These are phyloP conservation scores for Mucor lusitanicus DNA, from an alignment of 371 early-diverging fungal genomes.

Conservation along the genomic window DNA sequence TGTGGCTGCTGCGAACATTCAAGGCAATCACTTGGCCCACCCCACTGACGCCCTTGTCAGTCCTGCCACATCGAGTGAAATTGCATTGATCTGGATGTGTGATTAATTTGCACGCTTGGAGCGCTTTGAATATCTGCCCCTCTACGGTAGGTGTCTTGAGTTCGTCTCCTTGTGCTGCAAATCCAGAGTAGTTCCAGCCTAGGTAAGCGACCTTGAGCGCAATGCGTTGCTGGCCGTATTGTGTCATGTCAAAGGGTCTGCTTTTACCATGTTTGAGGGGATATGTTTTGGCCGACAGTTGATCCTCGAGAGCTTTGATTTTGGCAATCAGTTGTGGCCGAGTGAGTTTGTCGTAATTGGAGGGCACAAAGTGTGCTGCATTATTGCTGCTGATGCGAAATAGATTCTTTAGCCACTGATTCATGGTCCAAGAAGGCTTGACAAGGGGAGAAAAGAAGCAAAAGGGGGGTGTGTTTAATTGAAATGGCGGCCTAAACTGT, in stretches of 20 bases:
- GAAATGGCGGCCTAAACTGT: background rate
- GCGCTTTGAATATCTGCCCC: conserved; percentile 77
- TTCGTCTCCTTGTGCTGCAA: conserved; percentile 70
- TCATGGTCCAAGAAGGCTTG: background rate
- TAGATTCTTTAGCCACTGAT: background rate
- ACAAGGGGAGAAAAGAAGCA: background rate
- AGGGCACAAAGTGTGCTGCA: background rate
- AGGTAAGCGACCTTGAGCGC: conserved; percentile 91
- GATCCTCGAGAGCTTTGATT: conserved; percentile 11
- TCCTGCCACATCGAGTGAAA: conserved; percentile 88
- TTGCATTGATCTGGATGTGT: conserved; percentile 54
- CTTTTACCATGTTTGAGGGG: background rate
- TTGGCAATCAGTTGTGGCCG: conserved; percentile 9
- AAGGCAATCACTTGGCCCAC: conserved; percentile 90
- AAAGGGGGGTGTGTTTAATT: background rate
- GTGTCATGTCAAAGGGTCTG: conserved; percentile 75
- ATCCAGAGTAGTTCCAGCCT: conserved; percentile 91
- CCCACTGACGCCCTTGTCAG: conserved; percentile 95
- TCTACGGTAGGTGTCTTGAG: conserved; percentile 76
- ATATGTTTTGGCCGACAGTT: background rate
- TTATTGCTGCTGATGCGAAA: background rate
- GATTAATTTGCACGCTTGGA: conserved; percentile 75
- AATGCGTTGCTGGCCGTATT: conserved; percentile 75
- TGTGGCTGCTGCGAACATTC: conserved; percentile 66
- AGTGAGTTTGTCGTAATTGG: conserved; percentile 8